These are phyloP conservation scores for Erysimum cheiranthoides DNA, from an alignment of 345 rosid genomes.

Conservation along the genomic window DNA sequence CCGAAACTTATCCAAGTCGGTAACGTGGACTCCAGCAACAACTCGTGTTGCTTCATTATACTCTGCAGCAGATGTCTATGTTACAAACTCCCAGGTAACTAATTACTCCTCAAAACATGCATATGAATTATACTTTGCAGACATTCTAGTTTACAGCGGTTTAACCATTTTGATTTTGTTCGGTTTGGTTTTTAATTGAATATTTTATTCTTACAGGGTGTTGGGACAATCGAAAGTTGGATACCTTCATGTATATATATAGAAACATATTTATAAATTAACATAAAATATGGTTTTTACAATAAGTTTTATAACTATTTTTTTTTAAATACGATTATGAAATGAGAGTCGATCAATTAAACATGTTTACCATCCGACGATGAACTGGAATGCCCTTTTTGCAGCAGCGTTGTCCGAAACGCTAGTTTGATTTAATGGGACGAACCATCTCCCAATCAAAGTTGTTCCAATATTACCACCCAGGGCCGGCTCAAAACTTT, in stretches of 20 bases:
- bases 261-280: too few species aligned
- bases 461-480: conserved; percentile 31
- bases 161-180: not conserved
- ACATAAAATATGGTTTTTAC: not conserved
- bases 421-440: conserved; percentile 18
- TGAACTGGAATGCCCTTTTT: conserved; percentile 31
- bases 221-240: conserved; percentile 95
- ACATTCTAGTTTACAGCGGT: not conserved
- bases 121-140: not conserved
- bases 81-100: conserved; percentile 86
- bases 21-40: conserved; percentile 88
- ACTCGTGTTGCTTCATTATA: conserved; percentile 89
- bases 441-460: conserved; percentile 29
- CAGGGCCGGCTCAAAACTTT: too few species aligned
- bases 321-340: too few species aligned
- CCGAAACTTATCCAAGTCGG: conserved; percentile 67
- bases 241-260: conserved; percentile 33
- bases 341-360: not conserved
- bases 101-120: not conserved
- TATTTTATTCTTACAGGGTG: conserved; percentile 51
- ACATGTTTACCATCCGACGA: conserved; percentile 32
- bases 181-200: not conserved
- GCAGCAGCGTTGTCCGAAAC: conserved; percentile 19
- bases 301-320: not conserved
- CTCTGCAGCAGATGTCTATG: conserved; percentile 95